Base-by-base conservation (phyloP, 495 filamentous ascomycete genomes). In the Chaetomidium leptoderma region DNA sequence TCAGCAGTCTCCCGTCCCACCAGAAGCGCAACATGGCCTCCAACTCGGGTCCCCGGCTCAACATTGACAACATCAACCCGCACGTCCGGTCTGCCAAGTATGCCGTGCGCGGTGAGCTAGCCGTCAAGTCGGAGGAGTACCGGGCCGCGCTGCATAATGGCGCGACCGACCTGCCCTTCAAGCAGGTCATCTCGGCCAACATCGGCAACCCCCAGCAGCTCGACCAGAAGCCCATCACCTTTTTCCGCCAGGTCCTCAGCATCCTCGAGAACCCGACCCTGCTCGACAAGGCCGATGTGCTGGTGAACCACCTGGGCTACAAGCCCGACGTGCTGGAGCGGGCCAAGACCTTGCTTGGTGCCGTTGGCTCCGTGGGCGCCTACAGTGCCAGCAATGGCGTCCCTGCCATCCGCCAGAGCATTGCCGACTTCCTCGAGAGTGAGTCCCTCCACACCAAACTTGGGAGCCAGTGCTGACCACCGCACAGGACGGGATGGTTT, bases 141-240 rank as follows among this genome's bases (percentile, higher is more conserved):
- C 86, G 91, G 45, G 84, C 87, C 53, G 75, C 79, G 45, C 79
- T 98, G 23, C 65, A 58, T 19, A 72, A 70, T 27, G 73, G 74
- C 33, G 64, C 17, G 10, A 80, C 83, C 66, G 78, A 82, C 55
- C 80, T 97, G 42, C 93, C 93, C 26, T 98, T 98, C 70, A 80
- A 89, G 61, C 79, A 88, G 58, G 85, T 98, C 66, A 92, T 98
- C 73, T 90, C 88, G 53, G 93, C 93, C 72, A 98, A 98, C 73
- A 98, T 98, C 69, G 93, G 95, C 63, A 98, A 98, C 76, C 93
- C 95, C 7, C 93, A 98, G 70, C 95, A 97, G 74, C 86, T 98
- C 54, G 93, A 95, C 74, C 93, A 98, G 79, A 93, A 96, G 79
- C 93, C 93, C 63, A 91, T 98, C 67, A 97, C 92, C 62, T 98